Conservation (phyloP, 2,329 filamentous ascomycete genomes). For the Coccinonectria pachysandricola region DNA sequence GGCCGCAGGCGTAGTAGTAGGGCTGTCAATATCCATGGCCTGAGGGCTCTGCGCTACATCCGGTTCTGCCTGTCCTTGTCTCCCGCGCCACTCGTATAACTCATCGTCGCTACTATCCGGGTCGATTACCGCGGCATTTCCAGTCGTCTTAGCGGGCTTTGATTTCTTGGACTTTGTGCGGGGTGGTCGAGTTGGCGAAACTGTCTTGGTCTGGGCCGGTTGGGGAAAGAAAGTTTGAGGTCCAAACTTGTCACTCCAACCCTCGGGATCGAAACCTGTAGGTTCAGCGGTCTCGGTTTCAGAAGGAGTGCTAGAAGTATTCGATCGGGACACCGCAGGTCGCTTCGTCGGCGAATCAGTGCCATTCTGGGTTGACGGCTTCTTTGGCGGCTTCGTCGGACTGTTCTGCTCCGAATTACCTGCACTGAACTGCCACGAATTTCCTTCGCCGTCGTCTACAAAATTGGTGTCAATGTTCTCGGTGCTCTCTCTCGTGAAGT, state of each 20-base stretch:
- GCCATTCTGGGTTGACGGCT: constrained; percentile 29
- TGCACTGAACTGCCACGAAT: constrained; percentile 42
- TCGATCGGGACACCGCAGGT: constrained; percentile 12
- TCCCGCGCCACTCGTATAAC: constrained; percentile 23
- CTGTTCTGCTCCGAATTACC: constrained; percentile 27
- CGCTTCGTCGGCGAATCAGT: constrained; percentile 30
- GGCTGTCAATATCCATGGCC: constrained; percentile 57
- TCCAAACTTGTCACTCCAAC: constrained; percentile 45
- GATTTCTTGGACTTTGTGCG: constrained; percentile 46
- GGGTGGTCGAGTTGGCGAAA: constrained; percentile 33
- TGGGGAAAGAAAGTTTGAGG: constrained; percentile 44
- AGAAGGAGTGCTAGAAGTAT: constrained; percentile 13
- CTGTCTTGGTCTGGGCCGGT: constrained; percentile 26
- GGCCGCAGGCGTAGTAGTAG: constrained; percentile 23
- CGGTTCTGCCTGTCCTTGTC: constrained; percentile 22
- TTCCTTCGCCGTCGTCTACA: constrained; percentile 35
- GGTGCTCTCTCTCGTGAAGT: constrained; percentile 39
- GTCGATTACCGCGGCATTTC: constrained; percentile 36
- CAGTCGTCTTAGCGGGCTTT: constrained; percentile 44
- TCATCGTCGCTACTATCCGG: constrained; percentile 38
- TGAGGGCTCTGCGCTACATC: constrained; percentile 36
- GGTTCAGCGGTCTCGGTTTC: too few species aligned
- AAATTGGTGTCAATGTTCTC: constrained; percentile 56
- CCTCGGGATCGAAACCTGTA: constrained; percentile 45
- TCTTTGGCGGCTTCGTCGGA: constrained; percentile 22